Percentiles rank a stretch among this genome's conserved stretches.
Evolutionary conservation across 2,329 filamentous ascomycete species (phyloP).

Genomic region (Neopestalotiopsis rosae): DNA sequence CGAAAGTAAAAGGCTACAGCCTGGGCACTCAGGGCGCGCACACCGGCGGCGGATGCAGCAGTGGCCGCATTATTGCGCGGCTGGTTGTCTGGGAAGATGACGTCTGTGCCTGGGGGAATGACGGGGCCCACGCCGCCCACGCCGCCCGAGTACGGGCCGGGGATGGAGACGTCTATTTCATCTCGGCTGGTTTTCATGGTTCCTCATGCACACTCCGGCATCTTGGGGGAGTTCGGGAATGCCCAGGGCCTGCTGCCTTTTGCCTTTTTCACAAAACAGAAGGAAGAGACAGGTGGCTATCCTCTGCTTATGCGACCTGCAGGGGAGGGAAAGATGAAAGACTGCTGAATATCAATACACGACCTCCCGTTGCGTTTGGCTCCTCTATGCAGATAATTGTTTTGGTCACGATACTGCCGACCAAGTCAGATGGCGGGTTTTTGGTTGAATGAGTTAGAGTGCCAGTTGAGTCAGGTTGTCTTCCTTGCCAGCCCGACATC

Average conservation of each 20-base stretch:
- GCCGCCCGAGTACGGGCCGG: slow-evolving; percentile 17
- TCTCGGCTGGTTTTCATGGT: slow-evolving; percentile 21
- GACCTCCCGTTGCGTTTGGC: no score
- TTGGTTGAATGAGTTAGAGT: not conserved
- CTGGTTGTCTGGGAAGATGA: slow-evolving; percentile 50
- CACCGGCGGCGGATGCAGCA: slow-evolving; percentile 84
- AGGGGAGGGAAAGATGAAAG: no score
- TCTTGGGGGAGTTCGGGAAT: not conserved
- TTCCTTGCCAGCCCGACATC: not conserved
- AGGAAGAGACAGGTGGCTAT: no score
- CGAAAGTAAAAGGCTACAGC: slow-evolving; percentile 90
- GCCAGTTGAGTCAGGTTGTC: not conserved
- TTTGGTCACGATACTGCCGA: no score
- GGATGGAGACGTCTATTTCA: slow-evolving; percentile 20
- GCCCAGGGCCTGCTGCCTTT: not conserved
- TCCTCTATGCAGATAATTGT: no score
- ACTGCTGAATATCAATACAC: no score
- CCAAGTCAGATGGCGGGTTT: not conserved
- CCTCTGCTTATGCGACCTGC: no score
- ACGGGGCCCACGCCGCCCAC: slow-evolving; percentile 18
- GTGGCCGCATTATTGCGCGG: slow-evolving; percentile 62
- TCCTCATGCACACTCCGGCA: not conserved
- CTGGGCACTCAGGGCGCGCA: slow-evolving; percentile 83
- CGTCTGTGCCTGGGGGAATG: slow-evolving; percentile 19
- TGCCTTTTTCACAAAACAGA: no score